Evolutionary conservation across 306 rosid genomes (phyloP).

Genomic region (Cucurbita moschata): DNA sequence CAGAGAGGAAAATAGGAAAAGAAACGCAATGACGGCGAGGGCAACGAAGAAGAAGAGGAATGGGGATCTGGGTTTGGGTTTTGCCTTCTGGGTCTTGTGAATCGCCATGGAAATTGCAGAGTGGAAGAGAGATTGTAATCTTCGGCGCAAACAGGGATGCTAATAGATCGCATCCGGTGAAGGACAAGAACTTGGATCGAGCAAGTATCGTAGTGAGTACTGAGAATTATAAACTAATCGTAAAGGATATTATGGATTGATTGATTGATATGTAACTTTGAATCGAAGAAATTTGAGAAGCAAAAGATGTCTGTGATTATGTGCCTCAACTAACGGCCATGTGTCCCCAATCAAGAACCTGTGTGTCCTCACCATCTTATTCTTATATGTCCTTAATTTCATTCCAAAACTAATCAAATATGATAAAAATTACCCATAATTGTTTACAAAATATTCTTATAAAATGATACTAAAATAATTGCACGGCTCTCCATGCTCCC

Average conservation of each 20-base stretch:
- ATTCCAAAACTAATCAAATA: too few relatives aligned
- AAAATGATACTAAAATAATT: too few relatives aligned
- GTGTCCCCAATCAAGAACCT: neutral
- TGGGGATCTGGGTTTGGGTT: slow-evolving; percentile 36
- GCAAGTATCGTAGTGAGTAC: neutral
- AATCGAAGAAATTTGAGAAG: neutral
- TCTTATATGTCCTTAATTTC: too few relatives aligned
- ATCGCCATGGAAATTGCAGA: slow-evolving; percentile 36
- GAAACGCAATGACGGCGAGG: slow-evolving; percentile 23
- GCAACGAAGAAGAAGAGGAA: slow-evolving; percentile 20
- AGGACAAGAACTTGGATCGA: neutral
- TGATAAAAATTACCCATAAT: too few relatives aligned
- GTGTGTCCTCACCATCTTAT: neutral
- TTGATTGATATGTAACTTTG: neutral
- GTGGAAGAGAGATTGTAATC: neutral
- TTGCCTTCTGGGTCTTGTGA: slow-evolving; percentile 25
- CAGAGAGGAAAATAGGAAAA: slow-evolving; percentile 35
- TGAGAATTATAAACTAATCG: neutral
- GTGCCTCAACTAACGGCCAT: neutral
- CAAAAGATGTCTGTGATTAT: neutral
- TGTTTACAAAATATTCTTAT: too few relatives aligned
- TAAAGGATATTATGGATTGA: neutral
- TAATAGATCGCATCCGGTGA: neutral
- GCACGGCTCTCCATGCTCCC: too few relatives aligned
- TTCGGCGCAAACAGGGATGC: neutral